Percentiles rank a stretch among this genome's conserved stretches.
Evolutionary conservation across 2,329 filamentous ascomycete species (phyloP).

Genomic region (Fusarium heterosporum): DNA sequence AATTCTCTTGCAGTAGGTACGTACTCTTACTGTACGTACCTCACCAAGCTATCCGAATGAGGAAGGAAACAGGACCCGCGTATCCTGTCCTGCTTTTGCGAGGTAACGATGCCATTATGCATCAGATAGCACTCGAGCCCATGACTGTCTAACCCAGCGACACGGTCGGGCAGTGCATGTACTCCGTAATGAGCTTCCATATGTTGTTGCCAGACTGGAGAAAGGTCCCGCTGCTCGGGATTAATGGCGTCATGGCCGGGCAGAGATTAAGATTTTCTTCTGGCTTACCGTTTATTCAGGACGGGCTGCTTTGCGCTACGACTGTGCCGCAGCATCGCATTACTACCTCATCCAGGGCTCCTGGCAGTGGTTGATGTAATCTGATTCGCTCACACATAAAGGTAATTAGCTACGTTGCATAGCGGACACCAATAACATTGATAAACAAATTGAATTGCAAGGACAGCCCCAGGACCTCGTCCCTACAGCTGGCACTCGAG

Average conservation of each 20-base stretch:
- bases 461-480: slow-evolving; percentile 3
- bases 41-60: slow-evolving; percentile 19
- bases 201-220: not conserved
- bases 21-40: not conserved
- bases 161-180: not conserved
- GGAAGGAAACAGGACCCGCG: slow-evolving; percentile 22
- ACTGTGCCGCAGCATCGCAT: slow-evolving; percentile 2
- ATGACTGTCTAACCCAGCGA: slow-evolving; percentile 20
- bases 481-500: not conserved
- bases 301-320: slow-evolving; percentile 8
- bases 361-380: slow-evolving; percentile 14
- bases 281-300: slow-evolving; percentile 9
- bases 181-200: not conserved
- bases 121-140: slow-evolving; percentile 3
- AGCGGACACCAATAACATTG: slow-evolving; percentile 4
- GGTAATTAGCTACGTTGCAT: not conserved
- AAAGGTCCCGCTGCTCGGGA: slow-evolving; percentile 7
- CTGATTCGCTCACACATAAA: slow-evolving; percentile 14
- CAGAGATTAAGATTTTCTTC: slow-evolving; percentile 13
- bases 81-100: not conserved
- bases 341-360: slow-evolving; percentile 21
- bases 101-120: slow-evolving; percentile 26
- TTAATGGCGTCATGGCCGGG: slow-evolving; percentile 22
- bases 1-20: not conserved
- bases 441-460: slow-evolving; percentile 7